Conservation (phyloP, 208 protist genomes). For the Leptomonas seymouri region DNA sequence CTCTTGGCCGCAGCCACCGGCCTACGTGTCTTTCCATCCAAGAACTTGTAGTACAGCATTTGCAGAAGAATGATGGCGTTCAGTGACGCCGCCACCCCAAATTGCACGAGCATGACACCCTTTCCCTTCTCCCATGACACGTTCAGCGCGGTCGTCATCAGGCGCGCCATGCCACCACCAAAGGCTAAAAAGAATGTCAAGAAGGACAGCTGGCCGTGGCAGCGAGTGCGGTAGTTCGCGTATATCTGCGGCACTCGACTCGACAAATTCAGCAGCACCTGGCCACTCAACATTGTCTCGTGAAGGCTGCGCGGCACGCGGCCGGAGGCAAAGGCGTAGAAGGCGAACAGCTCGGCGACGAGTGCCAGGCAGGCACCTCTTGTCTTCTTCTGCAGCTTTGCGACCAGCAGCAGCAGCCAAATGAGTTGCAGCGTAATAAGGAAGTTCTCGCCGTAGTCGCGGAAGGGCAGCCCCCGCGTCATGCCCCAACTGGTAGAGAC, state of each 20-base stretch:
- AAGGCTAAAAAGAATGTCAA: conserved; percentile 86
- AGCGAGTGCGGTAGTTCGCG: conserved; percentile 64
- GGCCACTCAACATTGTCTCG: conserved; percentile 52
- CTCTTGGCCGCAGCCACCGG: neutral
- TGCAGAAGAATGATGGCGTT: conserved; percentile 75
- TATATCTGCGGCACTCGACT: conserved; percentile 85
- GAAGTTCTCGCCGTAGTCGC: conserved; percentile 83
- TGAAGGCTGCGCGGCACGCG: conserved; percentile 50
- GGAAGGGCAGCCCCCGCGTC: conserved; percentile 62
- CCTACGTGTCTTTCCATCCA: conserved; percentile 7
- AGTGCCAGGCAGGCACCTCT: conserved; percentile 35
- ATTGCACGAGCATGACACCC: conserved; percentile 69
- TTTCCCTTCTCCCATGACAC: conserved; percentile 83
- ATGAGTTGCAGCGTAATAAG: conserved; percentile 75
- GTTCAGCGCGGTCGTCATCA: conserved; percentile 84
- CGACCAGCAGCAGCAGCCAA: conserved; percentile 69
- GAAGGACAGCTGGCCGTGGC: conserved; percentile 79
- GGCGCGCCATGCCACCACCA: conserved; percentile 64
- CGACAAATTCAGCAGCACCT: conserved; percentile 70
- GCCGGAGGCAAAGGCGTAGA: conserved; percentile 50
- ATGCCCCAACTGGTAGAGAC: conserved; percentile 84
- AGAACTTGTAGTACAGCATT: conserved; percentile 62
- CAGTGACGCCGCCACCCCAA: conserved; percentile 54
- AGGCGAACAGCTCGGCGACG: conserved; percentile 27
- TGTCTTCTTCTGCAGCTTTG: conserved; percentile 55